Conservation (phyloP, 2,329 filamentous ascomycete species). For the Alternaria novae-zelandiae region DNA sequence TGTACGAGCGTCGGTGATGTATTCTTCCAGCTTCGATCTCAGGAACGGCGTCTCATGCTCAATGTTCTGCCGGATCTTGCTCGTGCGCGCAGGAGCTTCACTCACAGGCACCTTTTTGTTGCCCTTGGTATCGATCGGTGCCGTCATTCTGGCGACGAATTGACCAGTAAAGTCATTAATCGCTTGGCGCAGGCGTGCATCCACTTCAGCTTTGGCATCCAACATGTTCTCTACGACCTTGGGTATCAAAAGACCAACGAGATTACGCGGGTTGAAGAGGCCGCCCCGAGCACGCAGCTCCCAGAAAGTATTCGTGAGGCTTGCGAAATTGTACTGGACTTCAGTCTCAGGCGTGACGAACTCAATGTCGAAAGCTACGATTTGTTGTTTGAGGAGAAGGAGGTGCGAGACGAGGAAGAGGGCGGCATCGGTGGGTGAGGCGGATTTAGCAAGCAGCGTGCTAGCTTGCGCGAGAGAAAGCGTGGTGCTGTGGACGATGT, state of each 20-base stretch:
- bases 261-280: constrained; percentile 69
- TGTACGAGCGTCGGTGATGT: constrained; percentile 69
- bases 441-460: constrained; percentile 68
- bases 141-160: constrained; percentile 64
- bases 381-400: constrained; percentile 92
- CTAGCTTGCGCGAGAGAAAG: constrained; percentile 81
- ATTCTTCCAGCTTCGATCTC: constrained; percentile 64
- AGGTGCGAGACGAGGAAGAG: constrained; percentile 95
- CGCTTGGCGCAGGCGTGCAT: constrained; percentile 65
- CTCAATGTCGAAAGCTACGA: constrained; percentile 94
- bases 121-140: constrained; percentile 46
- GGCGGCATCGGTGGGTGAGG: constrained; percentile 75
- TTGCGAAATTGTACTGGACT: constrained; percentile 70
- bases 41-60: constrained; percentile 65
- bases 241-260: constrained; percentile 67
- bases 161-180: constrained; percentile 71
- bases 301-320: constrained; percentile 69
- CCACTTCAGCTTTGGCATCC: constrained; percentile 72
- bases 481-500: constrained; percentile 90
- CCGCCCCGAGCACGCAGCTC: constrained; percentile 69
- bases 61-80: constrained; percentile 60
- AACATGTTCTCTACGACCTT: constrained; percentile 75
- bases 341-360: constrained; percentile 66
- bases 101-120: constrained; percentile 29
- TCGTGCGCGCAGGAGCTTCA: constrained; percentile 40